Conservation (phyloP, 106 monocot genomes). For the Hemerocallis citrina region DNA sequence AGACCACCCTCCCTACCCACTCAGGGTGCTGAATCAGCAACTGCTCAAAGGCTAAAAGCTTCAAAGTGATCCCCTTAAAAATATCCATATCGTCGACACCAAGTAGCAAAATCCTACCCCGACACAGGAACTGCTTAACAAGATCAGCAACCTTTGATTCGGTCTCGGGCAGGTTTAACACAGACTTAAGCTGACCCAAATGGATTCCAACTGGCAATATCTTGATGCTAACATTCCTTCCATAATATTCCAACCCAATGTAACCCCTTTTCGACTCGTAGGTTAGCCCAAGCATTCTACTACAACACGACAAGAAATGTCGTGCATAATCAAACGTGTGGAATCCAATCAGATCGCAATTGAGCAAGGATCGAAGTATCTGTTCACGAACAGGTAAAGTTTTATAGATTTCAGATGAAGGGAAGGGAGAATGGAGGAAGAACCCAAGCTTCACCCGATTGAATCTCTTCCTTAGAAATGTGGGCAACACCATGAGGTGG, state of each 20-base stretch:
- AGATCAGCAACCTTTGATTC: constrained; percentile 39
- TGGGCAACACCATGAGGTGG: constrained; percentile 71
- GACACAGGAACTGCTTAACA: constrained; percentile 27
- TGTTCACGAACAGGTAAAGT: constrained; percentile 57
- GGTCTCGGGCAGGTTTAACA: constrained; percentile 34
- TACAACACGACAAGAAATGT: constrained; percentile 67
- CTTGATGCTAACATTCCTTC: constrained; percentile 53
- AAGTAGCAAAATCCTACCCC: constrained; percentile 36
- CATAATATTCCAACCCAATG: constrained; percentile 67
- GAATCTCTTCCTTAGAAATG: constrained; percentile 63
- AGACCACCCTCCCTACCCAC: constrained; percentile 35
- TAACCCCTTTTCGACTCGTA: constrained; percentile 66
- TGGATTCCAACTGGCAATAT: constrained; percentile 78
- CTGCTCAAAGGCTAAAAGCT: constrained; percentile 63
- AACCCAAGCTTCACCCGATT: constrained; percentile 67
- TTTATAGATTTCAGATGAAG: constrained; percentile 60
- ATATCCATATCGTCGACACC: constrained; percentile 79
- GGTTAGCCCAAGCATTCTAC: constrained; percentile 59
- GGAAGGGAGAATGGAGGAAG: constrained; percentile 70
- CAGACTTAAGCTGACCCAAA: constrained; percentile 48
- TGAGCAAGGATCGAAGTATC: constrained; percentile 50
- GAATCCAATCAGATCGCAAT: constrained; percentile 63
- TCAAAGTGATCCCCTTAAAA: constrained; percentile 68
- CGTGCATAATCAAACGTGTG: constrained; percentile 78
- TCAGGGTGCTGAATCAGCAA: constrained; percentile 41